Percentiles rank a stretch among this genome's conserved stretches.
These are phyloP conservation scores for Croton setiger DNA, from an alignment of 441 rosid genomes.

Conservation along the genomic window DNA sequence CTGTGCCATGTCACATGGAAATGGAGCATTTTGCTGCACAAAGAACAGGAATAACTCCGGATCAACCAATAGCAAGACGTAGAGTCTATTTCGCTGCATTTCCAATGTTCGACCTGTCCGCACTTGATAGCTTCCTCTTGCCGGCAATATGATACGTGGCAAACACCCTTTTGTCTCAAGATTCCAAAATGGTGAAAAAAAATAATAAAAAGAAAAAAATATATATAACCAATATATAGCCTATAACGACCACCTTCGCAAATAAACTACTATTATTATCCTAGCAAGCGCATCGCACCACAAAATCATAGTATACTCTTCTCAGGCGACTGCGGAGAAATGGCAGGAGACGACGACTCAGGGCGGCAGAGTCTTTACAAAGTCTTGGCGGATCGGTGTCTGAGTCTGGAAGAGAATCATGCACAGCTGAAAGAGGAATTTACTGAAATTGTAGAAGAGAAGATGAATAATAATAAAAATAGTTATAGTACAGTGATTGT, in stretches of 20 bases:
- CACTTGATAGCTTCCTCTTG: slow-evolving; percentile 22
- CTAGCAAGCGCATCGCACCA: not conserved
- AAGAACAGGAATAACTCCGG: not conserved
- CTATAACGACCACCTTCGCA: slow-evolving; percentile 20
- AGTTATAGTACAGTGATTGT: not conserved
- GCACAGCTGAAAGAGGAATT: slow-evolving; percentile 49
- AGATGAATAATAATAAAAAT: slow-evolving; percentile 18
- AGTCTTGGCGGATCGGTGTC: slow-evolving; percentile 54
- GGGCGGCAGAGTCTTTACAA: slow-evolving; percentile 29
- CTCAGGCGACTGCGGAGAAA: slow-evolving; percentile 19
- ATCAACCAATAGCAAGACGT: slow-evolving; percentile 21
- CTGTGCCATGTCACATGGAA: too few species aligned
- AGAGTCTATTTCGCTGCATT: not conserved
- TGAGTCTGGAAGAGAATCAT: slow-evolving; percentile 53
- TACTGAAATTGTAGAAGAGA: slow-evolving; percentile 32
- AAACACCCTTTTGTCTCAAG: not conserved
- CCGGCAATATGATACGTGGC: slow-evolving; percentile 31
- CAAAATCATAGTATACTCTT: not conserved
- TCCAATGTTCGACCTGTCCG: slow-evolving; percentile 25
- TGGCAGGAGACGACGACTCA: slow-evolving; percentile 40
- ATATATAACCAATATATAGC: not conserved
- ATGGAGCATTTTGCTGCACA: not conserved
- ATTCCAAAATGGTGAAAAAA: not conserved
- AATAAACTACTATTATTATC: not conserved
- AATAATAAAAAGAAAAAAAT: not conserved